These are phyloP conservation scores for Fusarium scirpi DNA, from an alignment of 2,329 filamentous ascomycete species.

Conservation along the genomic window DNA sequence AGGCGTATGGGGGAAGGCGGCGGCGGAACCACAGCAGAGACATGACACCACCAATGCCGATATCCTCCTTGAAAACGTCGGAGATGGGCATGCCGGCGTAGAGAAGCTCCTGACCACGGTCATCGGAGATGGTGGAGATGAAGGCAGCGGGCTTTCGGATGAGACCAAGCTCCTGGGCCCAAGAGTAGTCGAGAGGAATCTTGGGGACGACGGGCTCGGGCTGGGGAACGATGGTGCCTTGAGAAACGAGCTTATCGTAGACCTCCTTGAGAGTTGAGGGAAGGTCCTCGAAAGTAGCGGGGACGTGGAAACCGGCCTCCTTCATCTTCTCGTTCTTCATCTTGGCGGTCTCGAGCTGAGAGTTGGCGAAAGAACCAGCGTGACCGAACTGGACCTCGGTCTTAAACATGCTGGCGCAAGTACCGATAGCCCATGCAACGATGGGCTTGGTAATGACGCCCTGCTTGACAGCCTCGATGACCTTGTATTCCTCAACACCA, in stretches of 20 bases:
- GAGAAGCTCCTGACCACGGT: slow-evolving; percentile 98
- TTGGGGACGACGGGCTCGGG: slow-evolving; percentile 94
- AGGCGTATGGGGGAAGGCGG: slow-evolving; percentile 93
- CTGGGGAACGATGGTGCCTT: slow-evolving; percentile 86
- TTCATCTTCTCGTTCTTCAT: slow-evolving; percentile 98
- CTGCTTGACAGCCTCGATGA: slow-evolving; percentile 96
- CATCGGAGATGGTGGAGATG: slow-evolving; percentile 99
- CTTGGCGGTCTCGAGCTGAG: slow-evolving; percentile 95
- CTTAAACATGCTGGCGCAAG: slow-evolving; percentile 99
- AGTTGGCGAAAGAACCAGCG: slow-evolving; percentile 98
- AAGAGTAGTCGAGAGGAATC: slow-evolving; percentile 99
- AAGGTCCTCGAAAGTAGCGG: slow-evolving; percentile 96
- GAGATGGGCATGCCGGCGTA: slow-evolving; percentile 99
- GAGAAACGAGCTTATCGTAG: slow-evolving; percentile 88
- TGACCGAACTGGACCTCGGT: slow-evolving; percentile 99
- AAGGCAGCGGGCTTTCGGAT: slow-evolving; percentile 99
- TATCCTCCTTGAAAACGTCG: slow-evolving; percentile 99
- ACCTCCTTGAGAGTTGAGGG: slow-evolving; percentile 80
- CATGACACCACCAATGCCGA: slow-evolving; percentile 99
- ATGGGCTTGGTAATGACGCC: slow-evolving; percentile 98
- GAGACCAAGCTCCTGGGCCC: slow-evolving; percentile 98
- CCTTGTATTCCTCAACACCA: slow-evolving; percentile 99
- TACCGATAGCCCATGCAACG: slow-evolving; percentile 99
- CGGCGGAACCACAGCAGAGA: slow-evolving; percentile 99
- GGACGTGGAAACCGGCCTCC: slow-evolving; percentile 93